phyloP scores from a whole-genome alignment of 2,329 filamentous ascomycete genomes.

The Macrophomina phaseolina region DNA sequence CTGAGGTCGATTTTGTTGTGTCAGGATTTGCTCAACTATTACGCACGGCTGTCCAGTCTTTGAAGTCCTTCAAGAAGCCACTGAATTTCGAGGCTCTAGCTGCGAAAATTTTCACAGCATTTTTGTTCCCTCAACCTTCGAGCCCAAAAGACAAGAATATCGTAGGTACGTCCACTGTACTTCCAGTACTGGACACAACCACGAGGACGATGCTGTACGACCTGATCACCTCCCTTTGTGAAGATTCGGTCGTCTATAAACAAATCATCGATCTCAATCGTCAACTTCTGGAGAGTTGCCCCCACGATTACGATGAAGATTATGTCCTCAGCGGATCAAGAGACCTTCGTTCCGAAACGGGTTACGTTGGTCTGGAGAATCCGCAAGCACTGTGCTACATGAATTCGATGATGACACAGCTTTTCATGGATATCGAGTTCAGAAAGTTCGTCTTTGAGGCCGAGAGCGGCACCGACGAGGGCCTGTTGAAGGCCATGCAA shows the following conservation, averaged over 20 bases:
- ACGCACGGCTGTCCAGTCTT: constrained; percentile 42
- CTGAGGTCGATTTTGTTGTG: constrained; percentile 44
- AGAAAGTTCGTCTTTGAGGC: constrained; percentile 76
- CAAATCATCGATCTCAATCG: constrained; percentile 38
- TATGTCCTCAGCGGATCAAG: constrained; percentile 64
- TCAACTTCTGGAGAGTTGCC: constrained; percentile 33
- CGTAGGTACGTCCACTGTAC: background rate
- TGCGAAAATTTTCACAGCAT: constrained; percentile 40
- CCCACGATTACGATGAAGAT: constrained; percentile 54
- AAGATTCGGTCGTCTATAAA: constrained; percentile 36
- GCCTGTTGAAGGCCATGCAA: constrained; percentile 77
- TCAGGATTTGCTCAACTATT: constrained; percentile 50
- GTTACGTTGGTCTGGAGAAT: constrained; percentile 89
- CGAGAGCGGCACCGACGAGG: constrained; percentile 58
- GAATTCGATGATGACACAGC: constrained; percentile 90
- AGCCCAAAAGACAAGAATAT: background rate
- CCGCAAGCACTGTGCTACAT: constrained; percentile 96
- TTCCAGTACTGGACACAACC: constrained; percentile 44
- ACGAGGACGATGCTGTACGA: constrained; percentile 47
- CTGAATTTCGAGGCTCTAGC: constrained; percentile 33
- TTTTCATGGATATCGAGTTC: constrained; percentile 94
- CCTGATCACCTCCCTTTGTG: constrained; percentile 40
- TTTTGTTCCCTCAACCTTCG: constrained; percentile 39
- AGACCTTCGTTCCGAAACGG: constrained; percentile 75
- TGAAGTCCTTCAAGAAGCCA: constrained; percentile 48